Evolutionary conservation across 306 rosid genomes (phyloP), one percentile per base, ranked within the genome.

Genomic region (Astragalus glycyphyllos): DNA sequence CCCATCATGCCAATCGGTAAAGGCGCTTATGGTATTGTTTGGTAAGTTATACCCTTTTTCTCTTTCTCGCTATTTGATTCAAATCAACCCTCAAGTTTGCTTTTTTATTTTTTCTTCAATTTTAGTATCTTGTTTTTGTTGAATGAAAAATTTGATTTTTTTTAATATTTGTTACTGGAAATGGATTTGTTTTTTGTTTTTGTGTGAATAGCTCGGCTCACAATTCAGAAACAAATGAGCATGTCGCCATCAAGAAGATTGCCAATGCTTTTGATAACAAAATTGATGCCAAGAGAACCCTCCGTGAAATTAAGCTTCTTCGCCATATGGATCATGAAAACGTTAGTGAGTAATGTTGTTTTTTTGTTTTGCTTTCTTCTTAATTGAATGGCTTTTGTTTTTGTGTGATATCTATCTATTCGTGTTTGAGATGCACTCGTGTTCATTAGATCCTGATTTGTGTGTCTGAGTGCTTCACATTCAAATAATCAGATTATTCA

Each of bases 241-340:
- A 88, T 71, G 97, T 92, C 41, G 98, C 98, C 31, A 68, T 92
- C 3, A 92, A 92, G 91, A 92, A 92, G 97, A 92, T 92, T 66
- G 91, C 97, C 5, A 92, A 90, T 80, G 98, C 98, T 0, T 92
- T 92, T 73, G 98, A 92, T 75, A 92, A 92, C 80, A 92, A 77
- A 80, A 90, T 92, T 85, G 97, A 92, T 49, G 97, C 98, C 9
- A 92, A 92, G 91, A 90, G 98, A 82, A 92, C 97, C 60, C 96
- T 90, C 31, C 95, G 98, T 1, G 98, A 92, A 86, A 92, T 92
- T 90, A 92, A 92, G 82, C 86, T 92, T 79, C 98, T 92, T 65
- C 97, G 97, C 6, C 98, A 92, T 46, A 92, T 92, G 98, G 98
- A 92, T 86, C 98, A 92, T 77, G 97, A 92, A 79, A 92, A 92